Evolutionary conservation across 768 basidiomycete genomes (phyloP), one percentile per base, ranked within the genome.

Genomic region (Trametes cubensis): DNA sequence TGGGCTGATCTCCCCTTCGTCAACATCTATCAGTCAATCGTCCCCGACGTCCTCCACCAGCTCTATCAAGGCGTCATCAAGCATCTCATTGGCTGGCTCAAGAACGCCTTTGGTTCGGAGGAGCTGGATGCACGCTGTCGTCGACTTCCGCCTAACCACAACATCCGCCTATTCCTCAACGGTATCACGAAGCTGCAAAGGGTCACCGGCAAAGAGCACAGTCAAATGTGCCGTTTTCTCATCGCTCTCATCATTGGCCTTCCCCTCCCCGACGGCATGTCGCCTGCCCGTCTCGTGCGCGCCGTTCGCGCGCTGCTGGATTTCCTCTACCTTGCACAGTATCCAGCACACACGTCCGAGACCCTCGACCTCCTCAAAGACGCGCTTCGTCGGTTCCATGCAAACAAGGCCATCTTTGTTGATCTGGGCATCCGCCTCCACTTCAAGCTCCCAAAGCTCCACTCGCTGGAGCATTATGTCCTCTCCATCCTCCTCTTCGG

Each of bases 371-470:
- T 15, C 69, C 51, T 75, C 26, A 13, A 60, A 0, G 30, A 47
- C 0, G 59, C 69, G 0, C 41, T 73, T 0, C 23, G 28, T 3
- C 49, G 40, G 1, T 71, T 73, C 46, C 79, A 82, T 60, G 48
- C 59, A 54, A 69, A 76, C 65, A 80, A 80, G 56, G 55, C 56
- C 10, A 68, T 78, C 2, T 80, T 81, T 60, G 47, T 77, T 18
- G 67, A 72, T 18, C 66, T 77, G 11, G 63, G 58, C 20, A 45
- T 48, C 7, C 61, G 58, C 1, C 4, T 18, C 14, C 48, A 59
- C 28, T 66, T 67, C 62, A 61, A 61, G 13, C 6, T 67, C 5
- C 66, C 63, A 14, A 67, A 67, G 42, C 39, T 67, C 1, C 66
- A 67, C 26, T 49, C 52, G 0, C 49, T 64, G 2, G 55, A 58